Evolutionary conservation across 176 grass and related monocot species (phyloP).

Genomic region (Rhynchospora tenuis): DNA sequence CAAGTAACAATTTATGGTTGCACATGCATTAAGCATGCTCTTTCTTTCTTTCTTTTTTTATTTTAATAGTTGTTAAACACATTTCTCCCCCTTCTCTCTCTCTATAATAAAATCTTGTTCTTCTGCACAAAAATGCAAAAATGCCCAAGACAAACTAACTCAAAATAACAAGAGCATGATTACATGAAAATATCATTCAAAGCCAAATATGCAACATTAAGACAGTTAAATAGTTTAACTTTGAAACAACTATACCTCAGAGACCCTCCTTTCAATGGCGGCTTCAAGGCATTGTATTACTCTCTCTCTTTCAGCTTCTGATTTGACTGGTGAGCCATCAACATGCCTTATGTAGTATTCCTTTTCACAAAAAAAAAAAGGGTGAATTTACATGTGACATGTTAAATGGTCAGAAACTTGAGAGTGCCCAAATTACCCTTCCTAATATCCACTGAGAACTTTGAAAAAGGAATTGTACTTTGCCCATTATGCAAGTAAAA

Average conservation of each 20-base stretch:
- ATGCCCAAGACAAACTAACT: background rate
- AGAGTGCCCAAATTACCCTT: background rate
- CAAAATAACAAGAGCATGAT: slow-evolving; percentile 13
- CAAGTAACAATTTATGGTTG: background rate
- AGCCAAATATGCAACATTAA: slow-evolving; percentile 11
- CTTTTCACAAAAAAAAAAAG: slow-evolving; percentile 37
- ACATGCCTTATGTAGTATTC: slow-evolving; percentile 82
- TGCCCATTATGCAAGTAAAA: background rate
- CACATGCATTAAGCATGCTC: slow-evolving; percentile 19
- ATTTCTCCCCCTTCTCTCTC: background rate
- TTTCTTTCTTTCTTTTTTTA: background rate
- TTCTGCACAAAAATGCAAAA: background rate
- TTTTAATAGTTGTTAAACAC: background rate
- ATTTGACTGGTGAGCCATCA: slow-evolving; percentile 77
- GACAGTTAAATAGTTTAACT: background rate
- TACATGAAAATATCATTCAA: background rate
- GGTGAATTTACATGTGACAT: slow-evolving; percentile 23
- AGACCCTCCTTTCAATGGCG: slow-evolving; percentile 87
- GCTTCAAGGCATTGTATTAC: slow-evolving; percentile 85
- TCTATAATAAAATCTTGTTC: background rate
- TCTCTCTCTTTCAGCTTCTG: slow-evolving; percentile 76
- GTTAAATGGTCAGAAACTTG: background rate
- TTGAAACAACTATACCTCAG: slow-evolving; percentile 50
- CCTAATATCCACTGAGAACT: background rate
- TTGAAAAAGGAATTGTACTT: background rate